Conservation (phyloP, 2,329 filamentous ascomycete species). For the Dactylonectria estremocensis region DNA sequence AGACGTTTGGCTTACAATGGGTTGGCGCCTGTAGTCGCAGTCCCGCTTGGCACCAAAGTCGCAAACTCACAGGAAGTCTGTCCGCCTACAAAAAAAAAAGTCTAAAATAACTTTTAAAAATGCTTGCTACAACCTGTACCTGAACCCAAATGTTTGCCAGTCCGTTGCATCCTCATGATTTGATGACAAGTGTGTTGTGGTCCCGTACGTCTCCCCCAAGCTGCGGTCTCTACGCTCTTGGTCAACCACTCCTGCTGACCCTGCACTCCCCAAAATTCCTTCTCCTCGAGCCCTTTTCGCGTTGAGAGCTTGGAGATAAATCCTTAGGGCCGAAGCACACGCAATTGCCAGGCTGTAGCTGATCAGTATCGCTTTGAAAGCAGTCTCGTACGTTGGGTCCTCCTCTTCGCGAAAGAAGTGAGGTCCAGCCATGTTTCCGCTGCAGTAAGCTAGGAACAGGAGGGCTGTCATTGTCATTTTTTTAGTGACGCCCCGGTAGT, state of each 20-base stretch:
- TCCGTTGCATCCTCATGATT: constrained; percentile 73
- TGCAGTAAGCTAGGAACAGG: constrained; percentile 69
- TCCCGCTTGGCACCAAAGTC: too few species aligned
- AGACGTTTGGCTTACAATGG: too few species aligned
- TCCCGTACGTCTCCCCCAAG: constrained; percentile 20
- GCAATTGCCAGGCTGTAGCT: constrained; percentile 68
- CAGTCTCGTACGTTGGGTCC: constrained; percentile 67
- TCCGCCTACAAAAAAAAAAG: neutral
- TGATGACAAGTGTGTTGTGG: constrained; percentile 28
- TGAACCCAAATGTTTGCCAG: constrained; percentile 71
- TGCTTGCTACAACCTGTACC: constrained; percentile 64
- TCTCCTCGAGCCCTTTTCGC: constrained; percentile 58
- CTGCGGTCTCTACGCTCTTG: constrained; percentile 51
- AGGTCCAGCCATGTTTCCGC: constrained; percentile 70
- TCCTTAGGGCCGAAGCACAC: constrained; percentile 60
- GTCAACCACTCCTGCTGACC: constrained; percentile 53
- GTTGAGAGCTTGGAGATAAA: constrained; percentile 65
- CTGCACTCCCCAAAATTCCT: constrained; percentile 61
- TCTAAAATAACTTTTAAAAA: neutral
- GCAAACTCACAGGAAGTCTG: neutral
- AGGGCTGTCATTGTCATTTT: constrained; percentile 72
- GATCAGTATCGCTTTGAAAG: constrained; percentile 69
- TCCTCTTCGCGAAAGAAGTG: constrained; percentile 68
- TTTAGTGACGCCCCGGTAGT: constrained; percentile 71
- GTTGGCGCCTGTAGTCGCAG: too few species aligned